Evolutionary conservation across 2,329 filamentous ascomycete species (phyloP), one percentile per base, ranked within the genome.

Genomic region (Ophiocordyceps camponoti-saundersi): DNA sequence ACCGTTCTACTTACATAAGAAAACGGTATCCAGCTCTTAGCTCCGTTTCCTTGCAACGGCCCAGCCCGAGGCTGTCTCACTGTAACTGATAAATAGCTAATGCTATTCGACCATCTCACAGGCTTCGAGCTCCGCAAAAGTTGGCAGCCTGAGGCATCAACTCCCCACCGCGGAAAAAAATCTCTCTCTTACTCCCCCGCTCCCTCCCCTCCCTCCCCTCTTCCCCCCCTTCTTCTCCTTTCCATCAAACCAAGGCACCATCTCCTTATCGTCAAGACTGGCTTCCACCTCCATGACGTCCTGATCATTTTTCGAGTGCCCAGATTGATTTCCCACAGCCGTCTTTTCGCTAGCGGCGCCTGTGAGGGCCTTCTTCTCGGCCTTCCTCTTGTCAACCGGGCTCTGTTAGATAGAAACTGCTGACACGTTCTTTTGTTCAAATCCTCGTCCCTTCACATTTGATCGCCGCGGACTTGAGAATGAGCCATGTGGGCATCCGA

Each of bases 271-370:
- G 77, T 89, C 86, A 88, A 80, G 77, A 80, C 72, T 75, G 72
- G 71, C 71, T 66, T 72, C 69, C 62, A 66, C 65, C 67, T 70
- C 78, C 75, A 83, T 73, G 76, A 80, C 75, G 79, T 82, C 76
- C 76, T 86, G 87, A 89, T 80, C 89, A 95, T 95, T 92, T 10
- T 66, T 79, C 67, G 67, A 70, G 79, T 92, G 89, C 85, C 85
- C 64, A 95, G 85, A 95, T 62, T 63, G 70, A 84, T 67, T 60
- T 47, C 56, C 11, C 63, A 61, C 52, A 68, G 80, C 83, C 85
- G 83, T 82, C 83, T 85, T 85, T 94, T 88, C 89, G 89, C 89
- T 95, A 95, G 85, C 88, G 79, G 85, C 82, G 82, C 85, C 86
- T 88, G 85, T 77, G 55, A 42, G 40, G 32, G 50, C 53, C 11